phyloP scores from a whole-genome alignment of 139 green algal genomes.

The Chlamydomonas sp. region DNA sequence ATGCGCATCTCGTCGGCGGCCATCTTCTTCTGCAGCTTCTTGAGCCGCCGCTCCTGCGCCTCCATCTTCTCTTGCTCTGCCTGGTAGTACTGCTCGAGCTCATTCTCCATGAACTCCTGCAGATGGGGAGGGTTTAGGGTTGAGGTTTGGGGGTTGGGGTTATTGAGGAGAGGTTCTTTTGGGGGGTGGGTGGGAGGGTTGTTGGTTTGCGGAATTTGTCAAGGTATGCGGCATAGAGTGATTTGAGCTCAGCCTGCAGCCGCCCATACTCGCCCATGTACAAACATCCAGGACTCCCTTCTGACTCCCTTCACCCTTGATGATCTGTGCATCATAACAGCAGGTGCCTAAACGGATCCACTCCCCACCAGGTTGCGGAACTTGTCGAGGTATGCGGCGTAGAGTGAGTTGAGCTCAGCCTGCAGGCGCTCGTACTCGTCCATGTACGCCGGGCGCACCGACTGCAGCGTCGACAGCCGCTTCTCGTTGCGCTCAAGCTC shows the following conservation, averaged over 20 bases:
- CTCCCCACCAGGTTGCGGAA: constrained; percentile 18
- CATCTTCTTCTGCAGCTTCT: constrained; percentile 71
- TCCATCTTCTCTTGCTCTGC: constrained; percentile 63
- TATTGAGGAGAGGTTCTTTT: neutral
- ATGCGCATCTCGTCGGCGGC: too few relatives aligned
- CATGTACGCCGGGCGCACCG: constrained; percentile 72
- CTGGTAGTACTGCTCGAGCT: constrained; percentile 45
- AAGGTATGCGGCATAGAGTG: too few relatives aligned
- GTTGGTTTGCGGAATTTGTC: constrained; percentile 1
- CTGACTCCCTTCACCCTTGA: too few relatives aligned
- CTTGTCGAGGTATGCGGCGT: constrained; percentile 24
- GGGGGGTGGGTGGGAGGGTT: neutral
- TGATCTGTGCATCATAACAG: too few relatives aligned
- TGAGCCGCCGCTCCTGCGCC: constrained; percentile 49
- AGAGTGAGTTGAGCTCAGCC: constrained; percentile 62
- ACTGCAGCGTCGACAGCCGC: constrained; percentile 51
- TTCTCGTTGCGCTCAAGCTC: constrained; percentile 79
- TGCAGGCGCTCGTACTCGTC: constrained; percentile 79
- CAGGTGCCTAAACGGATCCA: too few relatives aligned
- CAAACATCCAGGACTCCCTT: too few relatives aligned
- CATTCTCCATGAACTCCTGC: constrained; percentile 70
- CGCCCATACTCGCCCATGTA: too few relatives aligned
- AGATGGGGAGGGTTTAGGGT: constrained; percentile 39
- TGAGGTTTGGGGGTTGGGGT: neutral
- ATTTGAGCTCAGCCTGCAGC: too few relatives aligned